Evolutionary conservation across 495 filamentous ascomycete species (phyloP).

Genomic region (Talaromyces borbonicus): DNA sequence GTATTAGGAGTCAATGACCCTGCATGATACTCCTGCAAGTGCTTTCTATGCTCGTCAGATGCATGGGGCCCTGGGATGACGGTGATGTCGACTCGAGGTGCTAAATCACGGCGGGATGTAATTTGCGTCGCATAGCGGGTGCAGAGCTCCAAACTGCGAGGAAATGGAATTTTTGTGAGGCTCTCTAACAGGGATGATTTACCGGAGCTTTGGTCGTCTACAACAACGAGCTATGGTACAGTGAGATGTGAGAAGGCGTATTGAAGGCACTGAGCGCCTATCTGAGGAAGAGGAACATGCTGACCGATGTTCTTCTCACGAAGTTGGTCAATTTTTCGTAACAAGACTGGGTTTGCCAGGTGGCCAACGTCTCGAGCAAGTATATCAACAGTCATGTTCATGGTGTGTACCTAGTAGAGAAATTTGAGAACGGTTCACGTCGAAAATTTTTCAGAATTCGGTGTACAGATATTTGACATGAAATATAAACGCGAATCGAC

Average conservation of each 20-base stretch:
- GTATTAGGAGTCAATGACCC: background rate
- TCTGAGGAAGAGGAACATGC: constrained; percentile 25
- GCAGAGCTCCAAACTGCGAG: constrained; percentile 30
- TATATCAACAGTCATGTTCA: constrained; percentile 7
- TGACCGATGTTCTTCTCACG: constrained; percentile 32
- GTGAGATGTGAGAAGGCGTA: background rate
- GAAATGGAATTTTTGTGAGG: constrained; percentile 33
- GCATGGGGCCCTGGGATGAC: constrained; percentile 35
- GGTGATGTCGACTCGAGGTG: constrained; percentile 23
- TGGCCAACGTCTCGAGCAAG: constrained; percentile 2
- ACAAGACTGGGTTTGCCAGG: constrained; percentile 22
- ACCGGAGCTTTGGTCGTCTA: constrained; percentile 34
- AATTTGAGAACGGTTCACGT: constrained; percentile 5
- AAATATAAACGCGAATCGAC: constrained; percentile 4
- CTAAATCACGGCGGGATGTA: constrained; percentile 31
- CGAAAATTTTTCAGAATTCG: constrained; percentile 1
- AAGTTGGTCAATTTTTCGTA: constrained; percentile 36
- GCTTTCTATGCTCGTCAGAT: constrained; percentile 13
- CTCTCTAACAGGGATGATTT: constrained; percentile 38
- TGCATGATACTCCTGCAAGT: constrained; percentile 11
- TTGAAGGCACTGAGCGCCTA: background rate
- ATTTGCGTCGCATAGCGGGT: constrained; percentile 41
- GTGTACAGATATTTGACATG: background rate
- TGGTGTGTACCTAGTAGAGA: too few species aligned
- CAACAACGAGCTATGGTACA: constrained; percentile 27